phyloP scores from a whole-genome alignment of 768 basidiomycete genomes.

The Nidularia sp. region DNA sequence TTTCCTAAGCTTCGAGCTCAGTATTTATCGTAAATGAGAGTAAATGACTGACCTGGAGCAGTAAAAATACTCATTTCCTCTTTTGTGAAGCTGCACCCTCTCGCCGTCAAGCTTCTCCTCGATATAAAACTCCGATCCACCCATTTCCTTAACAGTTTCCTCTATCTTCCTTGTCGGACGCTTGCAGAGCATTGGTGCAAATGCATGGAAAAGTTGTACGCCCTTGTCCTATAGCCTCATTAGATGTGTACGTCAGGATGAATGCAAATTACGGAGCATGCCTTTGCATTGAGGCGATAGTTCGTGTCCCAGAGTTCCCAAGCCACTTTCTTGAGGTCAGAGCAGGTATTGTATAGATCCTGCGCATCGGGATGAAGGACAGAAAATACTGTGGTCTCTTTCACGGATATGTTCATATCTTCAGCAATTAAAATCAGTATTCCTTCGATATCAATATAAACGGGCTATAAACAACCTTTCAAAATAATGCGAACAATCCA shows the following conservation, averaged over 20 bases:
- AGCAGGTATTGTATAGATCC: conserved; percentile 93
- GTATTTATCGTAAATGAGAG: neutral
- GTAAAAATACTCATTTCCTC: conserved; percentile 88
- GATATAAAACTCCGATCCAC: conserved; percentile 73
- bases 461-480: conserved; percentile 59
- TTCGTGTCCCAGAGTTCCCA: conserved; percentile 84
- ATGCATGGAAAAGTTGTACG: conserved; percentile 78
- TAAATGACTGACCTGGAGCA: conserved; percentile 67
- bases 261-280: conserved; percentile 13
- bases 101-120: conserved; percentile 99
- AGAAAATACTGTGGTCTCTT: conserved; percentile 88
- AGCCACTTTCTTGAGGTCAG: conserved; percentile 89
- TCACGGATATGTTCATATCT: conserved; percentile 92
- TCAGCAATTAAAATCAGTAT: neutral
- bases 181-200: conserved; percentile 95
- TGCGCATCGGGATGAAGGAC: conserved; percentile 95
- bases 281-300: conserved; percentile 59
- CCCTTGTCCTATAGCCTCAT: conserved; percentile 62
- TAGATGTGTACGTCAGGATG: neutral
- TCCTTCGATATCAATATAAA: neutral
- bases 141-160: conserved; percentile 84
- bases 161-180: conserved; percentile 78
- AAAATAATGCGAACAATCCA: conserved; percentile 97
- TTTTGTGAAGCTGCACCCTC: conserved; percentile 91
- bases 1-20: conserved; percentile 47